These are phyloP conservation scores for Cercospora zeae-maydis DNA, from an alignment of 2,329 filamentous ascomycete species.

Conservation along the genomic window DNA sequence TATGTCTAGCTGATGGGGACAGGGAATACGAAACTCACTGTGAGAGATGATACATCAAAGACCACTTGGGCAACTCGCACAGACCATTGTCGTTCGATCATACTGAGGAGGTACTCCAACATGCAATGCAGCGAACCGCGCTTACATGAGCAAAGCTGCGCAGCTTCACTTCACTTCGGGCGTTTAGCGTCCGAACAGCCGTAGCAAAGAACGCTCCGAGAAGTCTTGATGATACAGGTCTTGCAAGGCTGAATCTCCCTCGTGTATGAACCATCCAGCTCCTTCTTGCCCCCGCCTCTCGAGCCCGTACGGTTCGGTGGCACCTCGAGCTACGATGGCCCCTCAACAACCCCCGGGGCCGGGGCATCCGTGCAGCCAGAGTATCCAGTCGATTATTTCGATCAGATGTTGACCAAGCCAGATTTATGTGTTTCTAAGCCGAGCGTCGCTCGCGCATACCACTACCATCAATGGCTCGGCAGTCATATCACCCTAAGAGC, in stretches of 20 bases:
- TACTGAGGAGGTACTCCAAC: not conserved
- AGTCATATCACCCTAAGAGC: not conserved
- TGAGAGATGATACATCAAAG: not conserved
- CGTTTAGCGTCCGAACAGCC: not conserved
- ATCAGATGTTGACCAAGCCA: not conserved
- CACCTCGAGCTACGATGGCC: not conserved
- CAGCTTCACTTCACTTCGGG: not conserved
- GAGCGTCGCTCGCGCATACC: too few relatives aligned
- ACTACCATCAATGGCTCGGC: not conserved
- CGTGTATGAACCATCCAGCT: not conserved
- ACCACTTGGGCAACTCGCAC: not conserved
- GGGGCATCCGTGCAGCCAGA: not conserved
- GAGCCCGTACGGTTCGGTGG: not conserved
- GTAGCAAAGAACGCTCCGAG: not conserved
- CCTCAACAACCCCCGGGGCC: not conserved
- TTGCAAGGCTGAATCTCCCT: not conserved
- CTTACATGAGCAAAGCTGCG: not conserved
- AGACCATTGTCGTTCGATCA: not conserved
- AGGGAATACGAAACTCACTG: not conserved
- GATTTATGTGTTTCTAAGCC: not conserved
- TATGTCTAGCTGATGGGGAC: not conserved
- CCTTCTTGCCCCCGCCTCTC: not conserved
- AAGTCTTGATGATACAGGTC: not conserved
- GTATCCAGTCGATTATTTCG: not conserved
- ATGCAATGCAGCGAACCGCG: not conserved